Evolutionary conservation across 257 asterid genomes (phyloP), one percentile per base, ranked within the genome.

Genomic region (Echites panduratus): DNA sequence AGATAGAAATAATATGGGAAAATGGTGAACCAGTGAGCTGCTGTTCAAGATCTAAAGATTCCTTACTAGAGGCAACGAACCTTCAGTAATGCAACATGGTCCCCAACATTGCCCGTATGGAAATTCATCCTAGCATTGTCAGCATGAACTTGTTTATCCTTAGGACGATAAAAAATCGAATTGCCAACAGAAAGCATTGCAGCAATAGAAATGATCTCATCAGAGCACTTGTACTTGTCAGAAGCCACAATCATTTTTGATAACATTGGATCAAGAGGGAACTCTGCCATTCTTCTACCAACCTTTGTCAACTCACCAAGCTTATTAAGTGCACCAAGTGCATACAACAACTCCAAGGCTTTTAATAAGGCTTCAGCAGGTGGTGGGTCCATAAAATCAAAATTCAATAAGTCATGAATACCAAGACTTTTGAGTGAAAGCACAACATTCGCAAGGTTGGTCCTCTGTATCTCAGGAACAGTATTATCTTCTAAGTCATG

Each of bases 351-450:
- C 81, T 93, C 98, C 86, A 91, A 79, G 22, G 98, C 98, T 85
- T 91, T 93, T 74, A 91, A 65, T 72, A 93, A 82, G 79, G 97
- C 96, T 88, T 93, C 98, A 32, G 96, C 84, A 73, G 97, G 95
- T 29, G 98, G 98, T 66, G 98, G 97, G 70, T 93, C 98, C 98
- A 93, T 93, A 77, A 93, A 93, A 73, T 93, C 98, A 84, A 93
- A 91, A 82, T 93, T 88, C 70, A 91, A 77, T 70, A 93, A 81
- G 77, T 93, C 96, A 72, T 89, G 86, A 80, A 93, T 93, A 71
- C 98, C 98, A 59, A 93, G 96, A 79, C 98, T 93, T 88, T 93
- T 93, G 72, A 93, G 94, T 68, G 92, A 74, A 65, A 93, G 96
- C 54, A 93, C 98, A 44, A 91, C 97, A 75, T 91, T 86, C 22